Base-by-base conservation (phyloP, 768 basidiomycete species). In the Termitomyces sp. region DNA sequence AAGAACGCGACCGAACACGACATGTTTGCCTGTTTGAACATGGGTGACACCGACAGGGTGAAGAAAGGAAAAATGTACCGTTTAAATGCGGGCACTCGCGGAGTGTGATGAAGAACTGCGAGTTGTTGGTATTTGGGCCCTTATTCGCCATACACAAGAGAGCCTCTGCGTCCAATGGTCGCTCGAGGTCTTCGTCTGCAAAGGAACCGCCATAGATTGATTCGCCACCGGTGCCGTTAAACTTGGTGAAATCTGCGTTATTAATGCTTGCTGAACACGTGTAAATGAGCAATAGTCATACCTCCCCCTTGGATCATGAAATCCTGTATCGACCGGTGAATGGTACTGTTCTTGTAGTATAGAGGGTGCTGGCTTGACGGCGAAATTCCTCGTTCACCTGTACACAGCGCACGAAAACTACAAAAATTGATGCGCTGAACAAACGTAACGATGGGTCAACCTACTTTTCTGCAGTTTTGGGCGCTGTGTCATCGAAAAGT, bases 111-210 rank as follows among this genome's bases (percentile, higher is more conserved):
- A 95, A 94, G 67, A 88, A 95, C 62, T 95, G 93, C 1, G 87
- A 90, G 38, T 87, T 85, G 62, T 94, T 95, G 36, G 93, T 94
- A 70, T 89, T 76, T 0, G 88, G 85, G 3, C 90, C 90, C 61
- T 82, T 81, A 69, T 96, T 96, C 10, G 93, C 93, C 94, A 95
- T 96, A 65, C 90, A 92, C 11, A 96, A 74, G 28, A 95, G 72
- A 72, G 86, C 92, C 66, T 84, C 81, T 0, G 82, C 70, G 62
- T 93, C 88, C 22, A 92, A 71, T 0, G 82, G 76, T 33, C 75
- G 78, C 43, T 76, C 74, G 33, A 93, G 73, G 66, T 92, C 83
- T 70, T 95, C 93, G 66, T 95, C 92, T 11, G 76, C 72, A 62
- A 94, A 95, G 26, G 81, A 76, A 6, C 78, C 77, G 0, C 88